Conservation (phyloP, 2,329 filamentous ascomycete genomes). For the Sordariomycetes sp. region DNA sequence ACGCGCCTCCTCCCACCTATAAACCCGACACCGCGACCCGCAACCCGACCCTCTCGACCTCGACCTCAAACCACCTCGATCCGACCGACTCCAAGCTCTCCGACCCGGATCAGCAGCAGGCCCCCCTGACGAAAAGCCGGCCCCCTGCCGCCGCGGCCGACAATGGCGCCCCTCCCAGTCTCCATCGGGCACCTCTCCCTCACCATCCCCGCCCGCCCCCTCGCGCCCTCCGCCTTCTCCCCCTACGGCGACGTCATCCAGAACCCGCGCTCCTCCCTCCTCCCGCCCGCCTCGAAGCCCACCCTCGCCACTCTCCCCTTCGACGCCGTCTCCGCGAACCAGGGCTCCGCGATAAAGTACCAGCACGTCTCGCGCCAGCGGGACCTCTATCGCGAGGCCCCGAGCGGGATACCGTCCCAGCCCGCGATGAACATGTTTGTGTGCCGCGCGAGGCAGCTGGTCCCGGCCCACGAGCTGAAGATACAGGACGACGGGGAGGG, state of each 20-base stretch:
- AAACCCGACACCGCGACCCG: too few species aligned
- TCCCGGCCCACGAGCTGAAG: background rate
- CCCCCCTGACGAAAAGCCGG: background rate
- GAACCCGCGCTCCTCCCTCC: conserved; percentile 50
- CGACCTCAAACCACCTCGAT: too few species aligned
- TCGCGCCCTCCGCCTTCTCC: conserved; percentile 57
- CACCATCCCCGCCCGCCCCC: conserved; percentile 43
- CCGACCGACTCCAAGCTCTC: background rate
- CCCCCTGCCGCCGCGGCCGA: background rate
- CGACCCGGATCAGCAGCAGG: background rate
- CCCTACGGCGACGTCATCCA: conserved; percentile 74
- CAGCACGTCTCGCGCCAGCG: conserved; percentile 61
- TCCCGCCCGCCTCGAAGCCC: conserved; percentile 31
- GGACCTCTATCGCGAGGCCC: conserved; percentile 56
- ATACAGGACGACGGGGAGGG: background rate
- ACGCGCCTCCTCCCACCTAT: too few species aligned
- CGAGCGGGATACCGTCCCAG: conserved; percentile 39
- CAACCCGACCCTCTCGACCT: too few species aligned
- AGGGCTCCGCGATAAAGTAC: conserved; percentile 82
- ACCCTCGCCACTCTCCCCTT: conserved; percentile 18
- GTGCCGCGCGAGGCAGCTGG: conserved; percentile 36
- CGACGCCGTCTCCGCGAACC: conserved; percentile 55
- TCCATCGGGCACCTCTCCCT: conserved; percentile 9
- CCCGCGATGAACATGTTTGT: conserved; percentile 82
- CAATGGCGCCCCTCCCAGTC: conserved; percentile 3